These are phyloP conservation scores for Hsuehochloa calcarea DNA, from an alignment of 176 grass and related monocot species.

Conservation along the genomic window DNA sequence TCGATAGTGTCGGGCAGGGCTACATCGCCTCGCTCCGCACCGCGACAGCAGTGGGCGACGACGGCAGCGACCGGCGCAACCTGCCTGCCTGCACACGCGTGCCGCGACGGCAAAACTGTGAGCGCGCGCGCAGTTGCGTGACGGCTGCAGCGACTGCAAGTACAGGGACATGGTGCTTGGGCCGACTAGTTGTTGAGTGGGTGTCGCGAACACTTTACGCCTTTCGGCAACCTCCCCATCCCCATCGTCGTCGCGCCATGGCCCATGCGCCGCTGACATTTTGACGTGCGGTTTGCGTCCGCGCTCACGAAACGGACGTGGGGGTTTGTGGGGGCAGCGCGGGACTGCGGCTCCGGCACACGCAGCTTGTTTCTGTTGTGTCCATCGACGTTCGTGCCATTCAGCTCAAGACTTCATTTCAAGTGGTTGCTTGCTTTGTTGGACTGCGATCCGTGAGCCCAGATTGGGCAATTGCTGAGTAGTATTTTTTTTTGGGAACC, in stretches of 20 bases:
- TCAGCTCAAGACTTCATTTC: background rate
- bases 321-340: background rate
- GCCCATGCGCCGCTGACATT: slow-evolving; percentile 32
- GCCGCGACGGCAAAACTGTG: slow-evolving; percentile 27
- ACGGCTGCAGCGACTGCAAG: slow-evolving; percentile 31
- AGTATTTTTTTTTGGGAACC: too few species aligned
- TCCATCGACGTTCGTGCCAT: background rate
- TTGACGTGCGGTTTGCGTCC: background rate
- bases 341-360: background rate
- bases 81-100: background rate
- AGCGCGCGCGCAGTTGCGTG: background rate
- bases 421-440: background rate
- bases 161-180: background rate
- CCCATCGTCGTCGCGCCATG: background rate
- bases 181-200: background rate
- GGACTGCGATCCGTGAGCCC: background rate
- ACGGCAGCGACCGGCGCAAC: background rate
- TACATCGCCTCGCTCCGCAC: background rate
- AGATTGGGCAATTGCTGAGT: background rate
- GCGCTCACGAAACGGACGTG: background rate
- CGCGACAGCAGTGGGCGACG: background rate
- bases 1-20: background rate
- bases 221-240: background rate
- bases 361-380: background rate
- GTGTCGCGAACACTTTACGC: background rate